Evolutionary conservation across 192 early-diverging fungal species (phyloP).

Genomic region (Rhizoclosmatium sp.): DNA sequence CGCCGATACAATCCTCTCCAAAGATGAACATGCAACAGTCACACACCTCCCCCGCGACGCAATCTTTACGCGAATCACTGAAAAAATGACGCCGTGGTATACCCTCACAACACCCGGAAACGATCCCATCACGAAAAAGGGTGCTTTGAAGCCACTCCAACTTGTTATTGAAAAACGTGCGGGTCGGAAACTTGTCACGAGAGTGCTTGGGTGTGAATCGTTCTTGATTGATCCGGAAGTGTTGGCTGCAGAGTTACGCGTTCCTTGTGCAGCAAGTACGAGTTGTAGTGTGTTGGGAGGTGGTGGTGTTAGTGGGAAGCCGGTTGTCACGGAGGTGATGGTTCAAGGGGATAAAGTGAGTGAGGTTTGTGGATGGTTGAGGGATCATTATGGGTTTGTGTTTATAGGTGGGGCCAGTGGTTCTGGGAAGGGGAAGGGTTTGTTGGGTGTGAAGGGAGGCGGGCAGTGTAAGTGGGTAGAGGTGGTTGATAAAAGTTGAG

Average conservation of each 20-base stretch:
- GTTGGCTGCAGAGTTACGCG: slow-evolving; percentile 64
- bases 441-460: slow-evolving; percentile 37
- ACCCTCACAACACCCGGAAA: slow-evolving; percentile 54
- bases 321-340: slow-evolving; percentile 70
- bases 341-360: slow-evolving; percentile 80
- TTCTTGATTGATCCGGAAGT: slow-evolving; percentile 71
- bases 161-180: slow-evolving; percentile 67
- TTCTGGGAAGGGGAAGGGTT: neutral
- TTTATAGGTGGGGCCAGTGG: slow-evolving; percentile 33
- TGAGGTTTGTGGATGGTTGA: slow-evolving; percentile 60
- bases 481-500: slow-evolving; percentile 29
- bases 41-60: slow-evolving; percentile 65
- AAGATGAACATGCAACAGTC: slow-evolving; percentile 70
- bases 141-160: slow-evolving; percentile 54
- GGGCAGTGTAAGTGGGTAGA: slow-evolving; percentile 44
- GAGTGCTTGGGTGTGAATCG: slow-evolving; percentile 66
- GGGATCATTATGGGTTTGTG: slow-evolving; percentile 46
- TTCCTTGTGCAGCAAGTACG: slow-evolving; percentile 71
- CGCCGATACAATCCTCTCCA: slow-evolving; percentile 71
- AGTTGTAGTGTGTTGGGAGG: slow-evolving; percentile 53
- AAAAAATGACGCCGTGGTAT: slow-evolving; percentile 65
- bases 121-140: slow-evolving; percentile 57
- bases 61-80: slow-evolving; percentile 50
- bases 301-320: slow-evolving; percentile 33
- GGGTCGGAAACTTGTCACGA: slow-evolving; percentile 74